Conservation (phyloP, 129 eudicot genomes). For the Flaveria robusta region DNA sequence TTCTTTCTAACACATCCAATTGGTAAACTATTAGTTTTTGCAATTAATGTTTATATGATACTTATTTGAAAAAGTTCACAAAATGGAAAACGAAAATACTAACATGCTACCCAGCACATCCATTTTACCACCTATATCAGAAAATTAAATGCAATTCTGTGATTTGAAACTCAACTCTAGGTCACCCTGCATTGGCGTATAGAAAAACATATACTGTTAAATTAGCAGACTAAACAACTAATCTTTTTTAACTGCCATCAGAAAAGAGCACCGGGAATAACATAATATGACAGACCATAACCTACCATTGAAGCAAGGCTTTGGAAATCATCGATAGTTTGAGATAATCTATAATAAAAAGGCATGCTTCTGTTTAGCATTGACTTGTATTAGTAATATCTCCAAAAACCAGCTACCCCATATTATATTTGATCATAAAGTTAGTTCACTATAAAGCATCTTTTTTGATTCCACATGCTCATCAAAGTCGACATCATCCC, state of each 20-base stretch:
- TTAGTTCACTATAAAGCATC: slow-evolving; percentile 1
- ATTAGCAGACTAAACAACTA: too few relatives aligned
- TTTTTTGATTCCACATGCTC: slow-evolving; percentile 15
- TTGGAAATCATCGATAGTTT: not conserved
- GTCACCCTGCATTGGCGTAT: too few relatives aligned
- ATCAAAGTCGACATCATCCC: slow-evolving; percentile 11
- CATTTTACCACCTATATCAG: not conserved
- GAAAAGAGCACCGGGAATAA: too few relatives aligned
- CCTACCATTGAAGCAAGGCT: not conserved
- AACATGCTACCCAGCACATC: not conserved
- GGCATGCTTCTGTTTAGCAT: not conserved
- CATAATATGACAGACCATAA: too few relatives aligned
- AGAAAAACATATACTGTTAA: too few relatives aligned
- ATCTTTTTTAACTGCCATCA: too few relatives aligned
- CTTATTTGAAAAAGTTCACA: too few relatives aligned
- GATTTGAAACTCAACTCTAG: too few relatives aligned
- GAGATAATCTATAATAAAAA: not conserved
- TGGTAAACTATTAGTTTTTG: not conserved
- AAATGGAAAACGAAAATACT: too few relatives aligned
- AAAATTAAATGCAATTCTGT: not conserved
- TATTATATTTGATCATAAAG: slow-evolving; percentile 7
- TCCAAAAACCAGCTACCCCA: not conserved
- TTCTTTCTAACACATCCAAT: slow-evolving; percentile 1
- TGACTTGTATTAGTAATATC: not conserved
- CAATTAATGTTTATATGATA: not conserved